Base-by-base conservation (phyloP, 768 basidiomycete species). In the Auricularia cornea region DNA sequence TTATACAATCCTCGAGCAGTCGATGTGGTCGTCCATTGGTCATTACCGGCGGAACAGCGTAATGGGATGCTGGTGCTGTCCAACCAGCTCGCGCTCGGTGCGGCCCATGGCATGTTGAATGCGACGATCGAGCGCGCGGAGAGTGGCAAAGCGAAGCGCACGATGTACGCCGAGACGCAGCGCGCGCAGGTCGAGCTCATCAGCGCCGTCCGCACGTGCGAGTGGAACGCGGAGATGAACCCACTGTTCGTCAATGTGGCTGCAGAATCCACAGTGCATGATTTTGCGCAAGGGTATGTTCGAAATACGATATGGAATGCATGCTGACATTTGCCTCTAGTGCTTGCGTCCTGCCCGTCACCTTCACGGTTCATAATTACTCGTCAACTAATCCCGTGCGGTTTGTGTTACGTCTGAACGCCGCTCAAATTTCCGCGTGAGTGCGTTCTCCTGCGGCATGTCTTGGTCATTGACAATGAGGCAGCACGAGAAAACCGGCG, bases 131-230 rank as follows among this genome's bases (percentile, higher is more conserved):
- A 83, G 59, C 79, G 81, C 23, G 81, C 83, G 11, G 85, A 86
- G 69, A 77, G 75, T 54, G 80, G 81, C 12, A 90, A 90, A 73
- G 80, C 80, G 28, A 89, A 86, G 64, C 82, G 93, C 54, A 92
- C 84, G 66, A 92, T 97, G 83, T 98, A 93, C 70, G 92, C 92
- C 26, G 93, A 98, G 77, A 96, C 94, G 3, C 84, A 83, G 65
- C 79, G 88, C 59, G 86, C 94, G 73, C 85, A 84, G 70, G 72
- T 73, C 66, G 84, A 85, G 60, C 75, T 95, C 33, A 69, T 95
- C 60, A 78, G 84, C 59, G 84, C 86, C 10, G 81, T 97, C 48
- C 78, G 84, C 38, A 73, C 78, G 3, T 87, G 87, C 64, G 85
- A 88, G 71, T 88, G 94, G 84, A 92, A 92, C 66, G 69, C 73